Evolutionary conservation across 106 monocot genomes (phyloP).

Genomic region (Dendrobium huoshanense): DNA sequence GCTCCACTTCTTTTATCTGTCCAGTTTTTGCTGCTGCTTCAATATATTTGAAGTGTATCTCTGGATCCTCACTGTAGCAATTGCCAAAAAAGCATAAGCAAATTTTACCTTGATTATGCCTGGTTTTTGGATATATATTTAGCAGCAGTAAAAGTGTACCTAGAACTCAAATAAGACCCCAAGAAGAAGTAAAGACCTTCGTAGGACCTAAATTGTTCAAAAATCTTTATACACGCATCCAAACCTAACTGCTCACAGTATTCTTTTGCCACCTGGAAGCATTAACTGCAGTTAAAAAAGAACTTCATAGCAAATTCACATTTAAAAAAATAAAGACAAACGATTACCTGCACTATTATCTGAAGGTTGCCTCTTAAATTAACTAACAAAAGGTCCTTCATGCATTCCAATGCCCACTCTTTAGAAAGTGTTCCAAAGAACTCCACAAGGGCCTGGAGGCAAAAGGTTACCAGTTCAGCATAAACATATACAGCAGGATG

Average conservation of each 20-base stretch:
- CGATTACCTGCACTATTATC: conserved; percentile 89
- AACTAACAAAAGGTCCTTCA: conserved; percentile 94
- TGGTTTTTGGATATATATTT: neutral
- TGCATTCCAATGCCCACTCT: conserved; percentile 98
- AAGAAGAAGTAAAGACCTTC: conserved; percentile 69
- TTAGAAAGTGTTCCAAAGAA: conserved; percentile 98
- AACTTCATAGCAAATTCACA: neutral
- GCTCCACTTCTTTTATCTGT: conserved; percentile 97
- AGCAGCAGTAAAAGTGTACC: conserved; percentile 26
- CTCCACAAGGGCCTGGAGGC: conserved; percentile 77
- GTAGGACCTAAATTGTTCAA: conserved; percentile 28
- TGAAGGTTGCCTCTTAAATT: conserved; percentile 99
- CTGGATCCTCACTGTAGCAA: conserved; percentile 86
- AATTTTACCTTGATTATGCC: neutral
- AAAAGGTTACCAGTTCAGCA: neutral
- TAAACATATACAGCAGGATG: neutral
- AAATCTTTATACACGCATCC: conserved; percentile 36
- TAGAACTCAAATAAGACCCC: conserved; percentile 93
- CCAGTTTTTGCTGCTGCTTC: conserved; percentile 99
- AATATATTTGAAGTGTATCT: conserved; percentile 96
- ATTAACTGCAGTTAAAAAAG: conserved; percentile 3
- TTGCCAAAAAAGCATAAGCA: conserved; percentile 12
- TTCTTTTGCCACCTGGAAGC: conserved; percentile 87
- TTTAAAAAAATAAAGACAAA: neutral
- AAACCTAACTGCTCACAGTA: conserved; percentile 95